Evolutionary conservation across 2,329 filamentous ascomycete species (phyloP).

Genomic region (Escovopsis sp.): DNA sequence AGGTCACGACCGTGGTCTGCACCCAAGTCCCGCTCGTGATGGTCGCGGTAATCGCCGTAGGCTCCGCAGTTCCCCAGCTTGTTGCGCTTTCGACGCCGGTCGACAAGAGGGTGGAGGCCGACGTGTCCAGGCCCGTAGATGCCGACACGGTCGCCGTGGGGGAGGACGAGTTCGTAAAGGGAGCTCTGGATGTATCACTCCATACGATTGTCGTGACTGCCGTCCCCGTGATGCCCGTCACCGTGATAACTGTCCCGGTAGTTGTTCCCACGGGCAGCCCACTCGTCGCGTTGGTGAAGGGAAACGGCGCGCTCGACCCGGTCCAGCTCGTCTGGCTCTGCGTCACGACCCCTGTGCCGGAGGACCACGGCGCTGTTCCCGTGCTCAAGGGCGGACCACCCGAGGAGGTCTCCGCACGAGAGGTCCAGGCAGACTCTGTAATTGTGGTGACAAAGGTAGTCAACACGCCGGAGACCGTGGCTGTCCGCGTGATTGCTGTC

Average conservation of each 20-base stretch:
- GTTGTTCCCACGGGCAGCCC: no score
- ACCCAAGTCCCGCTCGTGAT: conserved; percentile 1
- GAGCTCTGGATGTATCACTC: background rate
- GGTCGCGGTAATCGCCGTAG: background rate
- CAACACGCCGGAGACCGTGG: background rate
- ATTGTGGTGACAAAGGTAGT: conserved; percentile 2
- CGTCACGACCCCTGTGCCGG: background rate
- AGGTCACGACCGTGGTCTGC: conserved; percentile 4
- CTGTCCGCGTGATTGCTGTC: background rate
- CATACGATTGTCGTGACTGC: background rate
- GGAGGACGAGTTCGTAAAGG: background rate
- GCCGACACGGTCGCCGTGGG: background rate
- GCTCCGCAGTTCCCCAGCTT: background rate
- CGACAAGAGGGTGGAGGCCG: background rate
- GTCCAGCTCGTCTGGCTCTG: no score
- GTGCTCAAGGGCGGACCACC: background rate
- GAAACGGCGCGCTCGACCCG: no score
- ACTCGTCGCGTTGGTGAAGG: no score
- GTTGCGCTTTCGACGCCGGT: background rate
- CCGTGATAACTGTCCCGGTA: no score
- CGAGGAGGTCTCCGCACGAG: background rate
- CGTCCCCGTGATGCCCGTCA: no score
- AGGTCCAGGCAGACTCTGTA: conserved; percentile 4
- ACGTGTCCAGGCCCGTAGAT: no score
- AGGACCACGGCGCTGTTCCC: conserved; percentile 4